These are phyloP conservation scores for Capronia americana DNA, from an alignment of 2,329 filamentous ascomycete species.

Conservation along the genomic window DNA sequence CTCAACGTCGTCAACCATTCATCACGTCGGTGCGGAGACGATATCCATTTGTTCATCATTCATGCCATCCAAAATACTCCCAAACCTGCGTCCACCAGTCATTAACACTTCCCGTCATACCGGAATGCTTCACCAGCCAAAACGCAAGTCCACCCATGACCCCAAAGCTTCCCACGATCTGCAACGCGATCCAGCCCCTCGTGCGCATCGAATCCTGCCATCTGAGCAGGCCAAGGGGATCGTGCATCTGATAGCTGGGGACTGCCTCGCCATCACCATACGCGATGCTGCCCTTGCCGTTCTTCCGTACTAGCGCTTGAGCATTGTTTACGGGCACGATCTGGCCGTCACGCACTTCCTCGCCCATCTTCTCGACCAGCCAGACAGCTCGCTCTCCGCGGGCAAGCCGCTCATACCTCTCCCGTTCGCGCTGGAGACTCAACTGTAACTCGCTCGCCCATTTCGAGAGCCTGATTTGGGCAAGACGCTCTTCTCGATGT, in stretches of 20 bases:
- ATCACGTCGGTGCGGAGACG: neutral
- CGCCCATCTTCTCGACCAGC: constrained; percentile 70
- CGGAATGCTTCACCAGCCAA: constrained; percentile 60
- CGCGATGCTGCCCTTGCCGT: constrained; percentile 20
- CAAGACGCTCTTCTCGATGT: constrained; percentile 65
- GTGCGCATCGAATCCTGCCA: constrained; percentile 70
- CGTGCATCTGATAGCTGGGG: constrained; percentile 60
- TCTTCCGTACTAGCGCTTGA: constrained; percentile 38
- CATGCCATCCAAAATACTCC: constrained; percentile 29
- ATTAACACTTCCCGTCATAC: constrained; percentile 40
- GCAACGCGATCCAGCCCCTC: constrained; percentile 71
- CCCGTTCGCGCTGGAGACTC: constrained; percentile 75
- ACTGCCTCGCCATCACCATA: constrained; percentile 35
- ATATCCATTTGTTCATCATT: constrained; percentile 13
- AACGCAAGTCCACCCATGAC: constrained; percentile 74
- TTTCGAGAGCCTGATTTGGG: constrained; percentile 74
- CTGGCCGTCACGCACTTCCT: constrained; percentile 71
- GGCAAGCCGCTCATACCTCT: constrained; percentile 68
- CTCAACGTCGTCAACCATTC: neutral
- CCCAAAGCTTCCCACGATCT: constrained; percentile 75
- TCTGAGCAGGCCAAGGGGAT: constrained; percentile 79
- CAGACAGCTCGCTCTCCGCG: constrained; percentile 70
- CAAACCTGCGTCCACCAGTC: constrained; percentile 38
- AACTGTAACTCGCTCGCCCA: constrained; percentile 84
- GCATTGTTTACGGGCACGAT: constrained; percentile 51